Evolutionary conservation across 2,329 filamentous ascomycete genomes (phyloP).

Genomic region (Calycina marina): DNA sequence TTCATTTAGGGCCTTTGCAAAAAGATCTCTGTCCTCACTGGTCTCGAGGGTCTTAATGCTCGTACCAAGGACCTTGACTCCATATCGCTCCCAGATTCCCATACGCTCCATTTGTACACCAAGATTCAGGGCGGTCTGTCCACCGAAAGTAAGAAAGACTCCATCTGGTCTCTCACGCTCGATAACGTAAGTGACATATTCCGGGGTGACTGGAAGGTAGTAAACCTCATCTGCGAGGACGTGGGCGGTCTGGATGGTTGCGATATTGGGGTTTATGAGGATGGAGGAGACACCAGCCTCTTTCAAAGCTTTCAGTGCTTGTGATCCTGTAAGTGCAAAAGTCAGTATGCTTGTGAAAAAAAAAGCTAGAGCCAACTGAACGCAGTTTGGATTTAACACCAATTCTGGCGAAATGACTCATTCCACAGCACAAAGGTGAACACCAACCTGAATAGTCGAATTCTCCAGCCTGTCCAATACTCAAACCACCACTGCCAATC

Average conservation of each 20-base stretch:
- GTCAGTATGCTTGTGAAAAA: too few relatives aligned
- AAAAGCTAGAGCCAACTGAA: too few relatives aligned
- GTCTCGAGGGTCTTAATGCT: slow-evolving; percentile 89
- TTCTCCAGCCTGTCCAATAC: slow-evolving; percentile 94
- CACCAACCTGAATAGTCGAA: slow-evolving; percentile 87
- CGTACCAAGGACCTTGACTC: slow-evolving; percentile 89
- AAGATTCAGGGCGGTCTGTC: slow-evolving; percentile 91
- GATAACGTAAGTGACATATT: slow-evolving; percentile 96
- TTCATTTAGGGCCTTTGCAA: slow-evolving; percentile 88
- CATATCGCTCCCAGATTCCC: slow-evolving; percentile 89
- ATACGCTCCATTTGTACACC: slow-evolving; percentile 95
- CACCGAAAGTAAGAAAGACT: slow-evolving; percentile 93
- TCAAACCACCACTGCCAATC: slow-evolving; percentile 87
- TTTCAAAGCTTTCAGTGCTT: slow-evolving; percentile 92
- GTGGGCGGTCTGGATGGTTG: slow-evolving; percentile 96
- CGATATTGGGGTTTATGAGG: slow-evolving; percentile 95
- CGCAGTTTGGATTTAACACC: too few relatives aligned
- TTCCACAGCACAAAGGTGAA: slow-evolving; percentile 5
- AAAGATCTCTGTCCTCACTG: slow-evolving; percentile 90
- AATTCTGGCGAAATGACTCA: slow-evolving; percentile 20
- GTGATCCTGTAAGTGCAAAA: slow-evolving; percentile 52
- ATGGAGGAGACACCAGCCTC: slow-evolving; percentile 86
- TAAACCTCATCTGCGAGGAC: slow-evolving; percentile 93
- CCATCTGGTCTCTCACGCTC: slow-evolving; percentile 92
- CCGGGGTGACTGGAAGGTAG: slow-evolving; percentile 92